Percentiles rank a stretch among this genome's conserved stretches.
These are phyloP conservation scores for Coleophoma crateriformis DNA, from an alignment of 2,329 filamentous ascomycete genomes.

Conservation along the genomic window DNA sequence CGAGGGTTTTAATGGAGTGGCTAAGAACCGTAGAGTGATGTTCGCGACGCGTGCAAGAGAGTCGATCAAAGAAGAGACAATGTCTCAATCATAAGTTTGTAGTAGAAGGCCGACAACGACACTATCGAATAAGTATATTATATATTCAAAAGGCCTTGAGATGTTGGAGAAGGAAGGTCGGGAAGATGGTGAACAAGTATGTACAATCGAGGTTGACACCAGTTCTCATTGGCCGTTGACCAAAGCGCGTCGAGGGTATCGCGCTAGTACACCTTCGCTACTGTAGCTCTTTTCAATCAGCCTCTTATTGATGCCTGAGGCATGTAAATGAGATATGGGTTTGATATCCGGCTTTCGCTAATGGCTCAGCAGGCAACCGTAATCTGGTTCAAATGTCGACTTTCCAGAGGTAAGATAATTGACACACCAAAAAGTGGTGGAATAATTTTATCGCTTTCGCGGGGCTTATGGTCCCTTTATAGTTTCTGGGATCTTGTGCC, in stretches of 20 bases:
- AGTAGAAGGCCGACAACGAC: not conserved
- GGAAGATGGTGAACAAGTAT: not conserved
- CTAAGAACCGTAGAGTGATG: slow-evolving; percentile 1
- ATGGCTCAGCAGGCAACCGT: not conserved
- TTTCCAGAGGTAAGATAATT: not conserved
- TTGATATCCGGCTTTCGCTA: not conserved
- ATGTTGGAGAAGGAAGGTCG: not conserved
- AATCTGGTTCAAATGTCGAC: not conserved
- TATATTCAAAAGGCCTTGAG: not conserved
- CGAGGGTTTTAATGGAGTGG: slow-evolving; percentile 14
- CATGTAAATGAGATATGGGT: no score
- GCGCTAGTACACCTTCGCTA: not conserved
- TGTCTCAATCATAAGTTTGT: not conserved
- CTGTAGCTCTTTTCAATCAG: no score
- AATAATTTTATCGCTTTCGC: slow-evolving; percentile 8
- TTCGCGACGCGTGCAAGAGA: not conserved
- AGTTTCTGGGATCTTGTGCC: slow-evolving; percentile 10
- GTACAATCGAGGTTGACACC: not conserved
- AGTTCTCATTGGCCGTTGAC: not conserved
- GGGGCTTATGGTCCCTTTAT: slow-evolving; percentile 18
- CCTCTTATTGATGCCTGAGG: no score
- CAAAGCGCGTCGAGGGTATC: not conserved
- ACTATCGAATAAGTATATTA: not conserved
- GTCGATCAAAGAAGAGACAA: not conserved
- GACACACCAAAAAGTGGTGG: not conserved